These are phyloP conservation scores for Endocladia muricata DNA, from an alignment of 31 red algal species.

Conservation along the genomic window DNA sequence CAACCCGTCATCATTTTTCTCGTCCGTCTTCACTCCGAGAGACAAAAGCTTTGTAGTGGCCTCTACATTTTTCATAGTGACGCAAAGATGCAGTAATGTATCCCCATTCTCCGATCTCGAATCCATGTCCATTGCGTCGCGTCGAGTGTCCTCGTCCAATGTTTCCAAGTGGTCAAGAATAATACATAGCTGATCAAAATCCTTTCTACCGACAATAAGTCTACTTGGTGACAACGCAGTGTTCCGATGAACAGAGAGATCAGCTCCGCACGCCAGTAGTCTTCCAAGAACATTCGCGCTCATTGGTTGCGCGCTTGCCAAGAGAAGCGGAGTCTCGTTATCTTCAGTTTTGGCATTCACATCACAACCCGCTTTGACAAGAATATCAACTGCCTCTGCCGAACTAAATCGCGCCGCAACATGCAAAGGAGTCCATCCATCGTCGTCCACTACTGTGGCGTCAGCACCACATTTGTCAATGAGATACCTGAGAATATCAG, in stretches of 20 bases:
- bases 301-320: slow-evolving; percentile 32
- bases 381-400: slow-evolving; percentile 29
- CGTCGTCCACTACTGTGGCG: slow-evolving; percentile 48
- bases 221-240: slow-evolving; percentile 26
- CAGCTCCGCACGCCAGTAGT: slow-evolving; percentile 20
- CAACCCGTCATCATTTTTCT: slow-evolving; percentile 39
- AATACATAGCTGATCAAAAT: slow-evolving; percentile 43
- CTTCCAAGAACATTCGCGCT: slow-evolving; percentile 41
- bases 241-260: slow-evolving; percentile 18
- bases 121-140: slow-evolving; percentile 23
- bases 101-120: slow-evolving; percentile 25
- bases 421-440: slow-evolving; percentile 55
- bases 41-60: slow-evolving; percentile 8
- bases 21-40: slow-evolving; percentile 31
- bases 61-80: slow-evolving; percentile 24
- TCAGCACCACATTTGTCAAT: slow-evolving; percentile 30
- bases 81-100: slow-evolving; percentile 36
- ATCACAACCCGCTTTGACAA: slow-evolving; percentile 44
- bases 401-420: slow-evolving; percentile 38
- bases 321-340: slow-evolving; percentile 42
- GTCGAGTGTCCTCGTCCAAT: slow-evolving; percentile 10
- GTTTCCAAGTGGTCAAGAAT: slow-evolving; percentile 39
- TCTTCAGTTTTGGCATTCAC: slow-evolving; percentile 41
- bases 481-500: slow-evolving; percentile 31
- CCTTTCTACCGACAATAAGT: slow-evolving; percentile 36